Base-by-base conservation (phyloP, 805 yeast genomes). In the Metschnikowia noctiluminum region DNA sequence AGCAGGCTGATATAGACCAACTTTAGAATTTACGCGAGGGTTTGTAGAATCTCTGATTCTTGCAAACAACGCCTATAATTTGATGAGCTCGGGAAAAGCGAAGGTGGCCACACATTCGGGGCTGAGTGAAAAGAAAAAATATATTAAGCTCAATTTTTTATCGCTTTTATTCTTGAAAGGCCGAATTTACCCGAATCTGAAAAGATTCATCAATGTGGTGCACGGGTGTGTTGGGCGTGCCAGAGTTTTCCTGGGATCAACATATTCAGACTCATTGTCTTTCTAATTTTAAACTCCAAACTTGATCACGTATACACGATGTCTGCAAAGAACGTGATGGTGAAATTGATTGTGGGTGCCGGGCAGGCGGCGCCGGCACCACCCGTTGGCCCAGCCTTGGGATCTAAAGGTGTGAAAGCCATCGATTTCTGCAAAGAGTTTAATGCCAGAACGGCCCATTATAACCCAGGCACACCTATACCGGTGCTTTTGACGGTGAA, bases 361-460 rank as follows among this genome's bases (percentile, higher is more conserved):
- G 98, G 98, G 4, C 88, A 90, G 66, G 99, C 99, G 0, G 94
- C 97, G 1, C 98, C 99, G 38, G 85, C 97, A 2, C 99, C 99
- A 28, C 99, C 99, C 7, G 98, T 94, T 28, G 99, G 99, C 56
- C 99, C 99, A 40, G 99, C 98, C 0, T 76, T 94, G 43, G 99
- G 99, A 57, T 92, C 98, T 51, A 92, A 92, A 68, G 99, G 99
- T 76, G 96, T 94, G 41, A 94, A 94, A 66, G 98, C 98, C 54
- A 94, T 94, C 62, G 99, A 94, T 68, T 94, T 94, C 62, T 92
- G 98, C 73, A 94, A 94, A 69, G 98, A 94, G 65, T 94, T 94
- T 76, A 94, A 94, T 66, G 99, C 99, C 27, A 84, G 96, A 67
- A 90, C 98, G 11, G 96, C 96, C 7, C 83, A 84, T 56, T 86